These are phyloP conservation scores for Ceratocystis ficicola DNA, from an alignment of 2,329 filamentous ascomycete species.

Conservation along the genomic window DNA sequence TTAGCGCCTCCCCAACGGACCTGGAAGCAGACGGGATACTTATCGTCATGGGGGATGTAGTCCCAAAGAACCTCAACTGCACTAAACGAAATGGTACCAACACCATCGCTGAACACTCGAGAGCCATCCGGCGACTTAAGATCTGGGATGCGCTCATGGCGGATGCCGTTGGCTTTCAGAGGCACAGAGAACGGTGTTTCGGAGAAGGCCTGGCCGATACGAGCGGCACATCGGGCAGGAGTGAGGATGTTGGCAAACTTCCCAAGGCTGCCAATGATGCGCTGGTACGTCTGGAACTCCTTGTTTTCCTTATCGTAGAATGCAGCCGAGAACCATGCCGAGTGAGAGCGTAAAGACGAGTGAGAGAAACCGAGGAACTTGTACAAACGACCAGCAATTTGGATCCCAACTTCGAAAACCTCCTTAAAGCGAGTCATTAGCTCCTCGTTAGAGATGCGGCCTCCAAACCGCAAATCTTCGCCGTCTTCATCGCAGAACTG, in stretches of 20 bases:
- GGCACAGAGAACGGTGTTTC: slow-evolving; percentile 56
- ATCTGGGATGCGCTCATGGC: slow-evolving; percentile 34
- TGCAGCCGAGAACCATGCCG: slow-evolving; percentile 50
- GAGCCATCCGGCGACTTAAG: slow-evolving; percentile 38
- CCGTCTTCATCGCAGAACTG: slow-evolving; percentile 65
- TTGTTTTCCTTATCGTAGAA: slow-evolving; percentile 32
- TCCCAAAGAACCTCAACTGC: slow-evolving; percentile 51
- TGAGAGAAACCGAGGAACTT: slow-evolving; percentile 67
- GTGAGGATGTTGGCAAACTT: slow-evolving; percentile 40
- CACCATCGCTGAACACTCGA: slow-evolving; percentile 65
- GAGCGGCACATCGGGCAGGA: slow-evolving; percentile 45
- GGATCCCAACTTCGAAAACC: slow-evolving; percentile 47
- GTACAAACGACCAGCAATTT: slow-evolving; percentile 51
- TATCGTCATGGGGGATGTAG: slow-evolving; percentile 36
- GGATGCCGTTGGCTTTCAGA: slow-evolving; percentile 32
- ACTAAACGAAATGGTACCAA: slow-evolving; percentile 56
- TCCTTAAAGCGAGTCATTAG: slow-evolving; percentile 49
- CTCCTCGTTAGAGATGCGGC: slow-evolving; percentile 31
- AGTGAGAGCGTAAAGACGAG: slow-evolving; percentile 60
- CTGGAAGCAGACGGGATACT: slow-evolving; percentile 55
- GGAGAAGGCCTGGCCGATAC: slow-evolving; percentile 58
- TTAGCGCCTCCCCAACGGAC: slow-evolving; percentile 65
- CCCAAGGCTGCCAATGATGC: slow-evolving; percentile 39
- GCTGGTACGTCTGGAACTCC: slow-evolving; percentile 30
- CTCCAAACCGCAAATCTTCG: slow-evolving; percentile 42